Evolutionary conservation across 306 rosid species (phyloP), one percentile per base, ranked within the genome.

Genomic region (Cicer pinnatifidum): DNA sequence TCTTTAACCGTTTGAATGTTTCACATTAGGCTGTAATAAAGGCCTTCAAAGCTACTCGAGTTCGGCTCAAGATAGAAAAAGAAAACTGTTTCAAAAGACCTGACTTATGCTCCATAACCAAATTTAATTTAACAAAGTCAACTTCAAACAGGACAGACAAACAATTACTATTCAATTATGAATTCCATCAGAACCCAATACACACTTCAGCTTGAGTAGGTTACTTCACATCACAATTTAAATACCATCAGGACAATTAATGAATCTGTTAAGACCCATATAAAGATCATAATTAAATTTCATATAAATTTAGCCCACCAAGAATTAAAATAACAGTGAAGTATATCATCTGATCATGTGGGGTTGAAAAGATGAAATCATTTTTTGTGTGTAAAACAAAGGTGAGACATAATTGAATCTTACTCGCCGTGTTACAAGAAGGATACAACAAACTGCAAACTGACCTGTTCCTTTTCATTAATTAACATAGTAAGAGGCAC

Each of bases 391-490:
- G 38, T 15, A 62, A 35, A 47, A 43, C 72, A 46, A 70, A 12
- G 52, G 44, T 37, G 58, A 44, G 28, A 66, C 16, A 20, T 11
- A 59, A 59, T 70, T 19, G 20, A 67, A 41, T 59, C 64, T 10
- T 43, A 17, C 44, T 44, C 20, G 1, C 4, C 39, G 20, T 17
- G 69, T 59, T 7, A 4, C 57, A 72, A 61, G 72, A 67, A 17
- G 43, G 35, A 16, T 70, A 8, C 63, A 52, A 60, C 70, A 68
- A 73, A 73, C 61, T 6, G 40, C 43, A 59, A 12, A 48, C 28
- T 81, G 52, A 33, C 66, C 54, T 71, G 75, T 40, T 69, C 43
- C 72, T 73, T 77, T 63, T 46, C 58, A 65, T 39, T 45, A 37
- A 53, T 67, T 16, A 37, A 35, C 77, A 70, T 56, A 33, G 6